A percentile compares a stretch with the other conserved stretches of the same genome.
Conservation (phyloP, 129 eudicot genomes). For the Deinandra increscens region DNA sequence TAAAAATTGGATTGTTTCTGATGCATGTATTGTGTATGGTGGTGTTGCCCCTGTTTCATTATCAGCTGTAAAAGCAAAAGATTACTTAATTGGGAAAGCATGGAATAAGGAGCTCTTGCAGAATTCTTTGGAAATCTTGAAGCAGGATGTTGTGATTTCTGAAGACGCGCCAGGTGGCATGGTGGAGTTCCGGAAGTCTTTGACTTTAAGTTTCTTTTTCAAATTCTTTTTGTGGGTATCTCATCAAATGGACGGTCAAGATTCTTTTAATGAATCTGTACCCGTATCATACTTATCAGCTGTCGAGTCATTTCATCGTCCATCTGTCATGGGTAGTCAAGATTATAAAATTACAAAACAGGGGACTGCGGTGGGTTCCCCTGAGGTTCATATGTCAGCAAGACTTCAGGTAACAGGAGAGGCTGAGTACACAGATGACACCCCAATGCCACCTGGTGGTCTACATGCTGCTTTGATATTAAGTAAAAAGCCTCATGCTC, state of each 20-base stretch:
- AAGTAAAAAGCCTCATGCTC: constrained; percentile 95
- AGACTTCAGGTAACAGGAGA: constrained; percentile 94
- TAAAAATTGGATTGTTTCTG: constrained; percentile 69
- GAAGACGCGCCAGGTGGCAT: constrained; percentile 98
- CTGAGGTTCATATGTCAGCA: constrained; percentile 89
- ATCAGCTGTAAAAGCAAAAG: constrained; percentile 54
- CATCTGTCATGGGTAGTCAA: constrained; percentile 73
- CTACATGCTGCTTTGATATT: constrained; percentile 84
- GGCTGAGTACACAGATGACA: constrained; percentile 96
- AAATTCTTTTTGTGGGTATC: constrained; percentile 90
- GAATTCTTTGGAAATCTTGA: constrained; percentile 58
- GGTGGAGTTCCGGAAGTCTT: constrained; percentile 91
- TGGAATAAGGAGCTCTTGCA: constrained; percentile 76
- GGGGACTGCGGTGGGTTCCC: constrained; percentile 84
- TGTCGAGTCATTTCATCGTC: constrained; percentile 52
- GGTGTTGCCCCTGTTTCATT: constrained; percentile 90
- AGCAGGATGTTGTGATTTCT: constrained; percentile 59
- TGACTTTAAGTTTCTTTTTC: constrained; percentile 85
- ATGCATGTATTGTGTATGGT: constrained; percentile 79
- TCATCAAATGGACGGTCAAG: constrained; percentile 70
- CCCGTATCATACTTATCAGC: constrained; percentile 79
- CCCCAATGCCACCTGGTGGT: constrained; percentile 76
- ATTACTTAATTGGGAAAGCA: constrained; percentile 59
- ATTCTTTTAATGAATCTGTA: constrained; percentile 45
- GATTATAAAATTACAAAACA: constrained; percentile 68